These are phyloP conservation scores for Yarrowia yakushimensis DNA, from an alignment of 805 yeast genomes.

Conservation along the genomic window DNA sequence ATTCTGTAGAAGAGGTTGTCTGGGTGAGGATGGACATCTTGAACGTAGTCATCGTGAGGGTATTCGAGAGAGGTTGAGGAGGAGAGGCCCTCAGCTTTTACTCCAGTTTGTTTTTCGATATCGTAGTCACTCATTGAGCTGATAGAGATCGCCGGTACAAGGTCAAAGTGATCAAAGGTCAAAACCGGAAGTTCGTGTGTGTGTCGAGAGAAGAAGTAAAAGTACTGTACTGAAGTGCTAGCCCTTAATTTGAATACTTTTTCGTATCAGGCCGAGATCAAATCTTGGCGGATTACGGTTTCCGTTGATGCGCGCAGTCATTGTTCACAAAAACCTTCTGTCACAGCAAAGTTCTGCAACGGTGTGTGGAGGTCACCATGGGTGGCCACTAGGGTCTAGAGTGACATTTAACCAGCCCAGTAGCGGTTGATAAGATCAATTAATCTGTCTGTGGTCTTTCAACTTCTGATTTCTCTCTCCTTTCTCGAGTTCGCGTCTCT, in stretches of 20 bases:
- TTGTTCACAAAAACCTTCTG: constrained; percentile 7
- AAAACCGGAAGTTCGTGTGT: constrained; percentile 17
- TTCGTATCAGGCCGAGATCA: constrained; percentile 22
- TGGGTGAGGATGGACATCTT: constrained; percentile 25
- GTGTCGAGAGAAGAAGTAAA: background rate
- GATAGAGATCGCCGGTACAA: constrained; percentile 17
- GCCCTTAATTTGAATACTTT: no score
- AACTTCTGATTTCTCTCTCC: background rate
- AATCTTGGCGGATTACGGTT: background rate
- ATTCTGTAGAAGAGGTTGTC: constrained; percentile 1
- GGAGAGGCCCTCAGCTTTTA: constrained; percentile 8
- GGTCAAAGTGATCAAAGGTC: constrained; percentile 23
- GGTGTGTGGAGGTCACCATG: background rate
- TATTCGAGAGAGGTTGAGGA: constrained; percentile 9
- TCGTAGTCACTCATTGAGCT: constrained; percentile 24
- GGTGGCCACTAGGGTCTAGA: background rate
- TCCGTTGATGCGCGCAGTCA: constrained; percentile 1
- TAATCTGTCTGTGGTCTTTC: background rate
- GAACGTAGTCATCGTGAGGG: background rate
- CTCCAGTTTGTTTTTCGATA: constrained; percentile 26
- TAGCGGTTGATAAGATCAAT: background rate
- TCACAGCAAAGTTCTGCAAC: background rate
- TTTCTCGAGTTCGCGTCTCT: background rate
- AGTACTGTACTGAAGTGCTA: no score
- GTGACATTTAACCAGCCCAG: background rate